Evolutionary conservation across 306 rosid genomes (phyloP), one percentile per base, ranked within the genome.

Genomic region (Inga leiocalycina): DNA sequence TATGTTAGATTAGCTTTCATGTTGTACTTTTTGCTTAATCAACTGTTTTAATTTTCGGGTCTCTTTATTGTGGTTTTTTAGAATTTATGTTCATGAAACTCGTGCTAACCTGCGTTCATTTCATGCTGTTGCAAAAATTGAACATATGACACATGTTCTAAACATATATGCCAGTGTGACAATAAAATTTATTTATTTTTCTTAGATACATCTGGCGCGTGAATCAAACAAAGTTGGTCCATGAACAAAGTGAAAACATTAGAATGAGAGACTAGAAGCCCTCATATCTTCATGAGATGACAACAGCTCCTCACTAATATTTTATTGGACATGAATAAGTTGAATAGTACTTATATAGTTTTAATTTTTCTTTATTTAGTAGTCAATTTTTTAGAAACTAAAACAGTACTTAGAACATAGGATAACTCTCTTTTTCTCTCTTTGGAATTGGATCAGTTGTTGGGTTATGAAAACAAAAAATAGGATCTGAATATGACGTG

Each of bases 1-100:
- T 91, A 92, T 97, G 99, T 97, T 77, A 76, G 86, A 22, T 32
- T 79, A 56, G 44, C 44, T 20, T 68, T 79, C 68, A 11, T 4
- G 24, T 57, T 27, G 46, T 51, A 7, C 24, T 54, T 54, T 54
- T 54, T 54, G 22, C 24, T 54, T 54, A 19, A 51, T 4, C 20
- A 5, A n/a, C 8, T 51, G 57, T 5, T 51, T 51, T 16, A 51
- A 51, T 51, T 15, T 51, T 5, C 5, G 20, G 57, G 57, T 15
- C 57, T 16, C 20, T 14, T 49, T 4, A 49, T 49, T 4, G 20
- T 14, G 56, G 56, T 6, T 15, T 14, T 15, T 51, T n/a, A 54
- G 62, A 54, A 24, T 19, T 19, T 54, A 54, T 54, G 22, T 54
- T 20, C 62, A 19, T 54, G 62, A 16, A 54, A 54, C 5, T 3